Percentiles rank a stretch among this genome's conserved stretches.
Conservation (phyloP, 2,329 filamentous ascomycete species). For the Cryphonectria carpinicola region DNA sequence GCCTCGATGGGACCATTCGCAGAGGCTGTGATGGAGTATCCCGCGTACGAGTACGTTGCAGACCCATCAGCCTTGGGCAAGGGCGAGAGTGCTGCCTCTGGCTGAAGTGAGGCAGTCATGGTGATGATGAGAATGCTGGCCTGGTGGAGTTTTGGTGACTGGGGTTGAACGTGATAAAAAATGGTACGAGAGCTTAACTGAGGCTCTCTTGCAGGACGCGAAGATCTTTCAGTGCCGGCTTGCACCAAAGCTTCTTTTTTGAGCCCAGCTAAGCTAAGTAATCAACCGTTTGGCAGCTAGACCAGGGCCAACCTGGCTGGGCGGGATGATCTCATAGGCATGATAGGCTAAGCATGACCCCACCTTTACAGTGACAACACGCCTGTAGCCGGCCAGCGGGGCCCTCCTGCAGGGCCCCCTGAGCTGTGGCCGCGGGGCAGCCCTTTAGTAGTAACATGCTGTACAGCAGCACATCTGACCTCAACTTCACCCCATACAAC, state of each 20-base stretch:
- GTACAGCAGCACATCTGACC: neutral
- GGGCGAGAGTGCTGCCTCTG: constrained; percentile 58
- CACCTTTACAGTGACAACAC: constrained; percentile 15
- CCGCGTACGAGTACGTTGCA: constrained; percentile 73
- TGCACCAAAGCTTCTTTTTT: neutral
- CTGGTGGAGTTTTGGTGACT: constrained; percentile 6
- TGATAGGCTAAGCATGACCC: constrained; percentile 24
- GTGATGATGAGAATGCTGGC: constrained; percentile 20
- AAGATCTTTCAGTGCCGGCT: constrained; percentile 13
- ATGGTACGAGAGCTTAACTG: neutral
- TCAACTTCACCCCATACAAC: neutral
- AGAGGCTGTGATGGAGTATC: constrained; percentile 80
- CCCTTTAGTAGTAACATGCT: neutral
- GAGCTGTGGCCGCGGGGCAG: neutral
- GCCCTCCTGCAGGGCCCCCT: constrained; percentile 16
- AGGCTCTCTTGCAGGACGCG: constrained; percentile 1
- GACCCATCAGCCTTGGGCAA: constrained; percentile 79
- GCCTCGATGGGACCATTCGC: constrained; percentile 95
- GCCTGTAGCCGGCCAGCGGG: constrained; percentile 11
- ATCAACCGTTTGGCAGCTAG: neutral
- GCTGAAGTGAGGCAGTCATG: constrained; percentile 53
- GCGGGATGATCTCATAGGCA: constrained; percentile 27
- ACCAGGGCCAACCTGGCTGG: constrained; percentile 9
- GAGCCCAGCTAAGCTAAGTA: neutral
- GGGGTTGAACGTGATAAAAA: neutral